Conservation (phyloP, 2,329 filamentous ascomycete species). For the Pseudogymnoascus sp. region DNA sequence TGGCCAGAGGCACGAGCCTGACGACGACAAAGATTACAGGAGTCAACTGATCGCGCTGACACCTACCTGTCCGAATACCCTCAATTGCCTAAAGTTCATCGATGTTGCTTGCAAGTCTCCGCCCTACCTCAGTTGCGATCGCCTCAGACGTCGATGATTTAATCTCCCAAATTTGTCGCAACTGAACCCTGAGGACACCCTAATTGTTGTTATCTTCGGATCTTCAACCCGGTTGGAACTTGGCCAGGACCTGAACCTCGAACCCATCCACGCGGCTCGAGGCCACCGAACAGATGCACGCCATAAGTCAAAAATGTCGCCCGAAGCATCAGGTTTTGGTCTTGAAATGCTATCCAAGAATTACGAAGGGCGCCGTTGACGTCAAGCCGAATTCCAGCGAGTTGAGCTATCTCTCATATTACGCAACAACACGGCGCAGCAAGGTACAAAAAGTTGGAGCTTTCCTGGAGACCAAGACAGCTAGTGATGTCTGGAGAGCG, state of each 20-base stretch:
- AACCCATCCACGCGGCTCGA: background rate
- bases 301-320: constrained; percentile 62
- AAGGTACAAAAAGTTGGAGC: constrained; percentile 95
- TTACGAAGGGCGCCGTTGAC: constrained; percentile 82
- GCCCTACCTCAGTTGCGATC: background rate
- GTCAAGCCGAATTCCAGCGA: constrained; percentile 96
- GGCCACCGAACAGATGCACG: constrained; percentile 43
- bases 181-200: constrained; percentile 1
- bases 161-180: constrained; percentile 4
- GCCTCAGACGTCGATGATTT: background rate
- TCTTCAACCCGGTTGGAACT: background rate
- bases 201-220: constrained; percentile 1
- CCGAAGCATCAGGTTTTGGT: constrained; percentile 96
- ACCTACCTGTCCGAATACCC: background rate
- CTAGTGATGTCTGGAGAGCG: constrained; percentile 81
- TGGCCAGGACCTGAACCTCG: background rate
- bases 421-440: constrained; percentile 85
- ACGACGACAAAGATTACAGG: background rate
- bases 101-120: background rate
- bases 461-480: constrained; percentile 91
- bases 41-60: constrained; percentile 6
- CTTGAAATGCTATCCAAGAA: constrained; percentile 91
- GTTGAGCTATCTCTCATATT: constrained; percentile 93
- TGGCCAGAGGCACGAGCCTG: constrained; percentile 8
- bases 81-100: constrained; percentile 1